Percentiles rank a stretch among this genome's conserved stretches.
Conservation (phyloP, 2,329 filamentous ascomycete species). For the Cladophialophora psammophila region DNA sequence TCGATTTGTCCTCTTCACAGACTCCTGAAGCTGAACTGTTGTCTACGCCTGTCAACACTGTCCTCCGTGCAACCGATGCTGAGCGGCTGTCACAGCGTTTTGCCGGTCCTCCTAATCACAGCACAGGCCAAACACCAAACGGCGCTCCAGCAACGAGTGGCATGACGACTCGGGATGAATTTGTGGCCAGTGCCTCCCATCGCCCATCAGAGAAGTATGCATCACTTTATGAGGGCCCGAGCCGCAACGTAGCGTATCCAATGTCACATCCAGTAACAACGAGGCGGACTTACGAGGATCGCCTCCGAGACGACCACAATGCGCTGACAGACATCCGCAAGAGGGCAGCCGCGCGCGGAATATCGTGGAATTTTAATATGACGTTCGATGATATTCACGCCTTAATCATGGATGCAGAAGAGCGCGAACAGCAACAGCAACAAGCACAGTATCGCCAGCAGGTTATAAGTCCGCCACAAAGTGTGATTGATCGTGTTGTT, state of each 20-base stretch:
- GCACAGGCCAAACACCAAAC: background rate
- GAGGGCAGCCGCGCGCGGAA: conserved; percentile 21
- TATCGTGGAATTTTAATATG: conserved; percentile 35
- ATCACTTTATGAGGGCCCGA: background rate
- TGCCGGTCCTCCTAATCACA: background rate
- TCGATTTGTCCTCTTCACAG: conserved; percentile 19
- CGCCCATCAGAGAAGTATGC: background rate
- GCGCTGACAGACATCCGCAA: conserved; percentile 30
- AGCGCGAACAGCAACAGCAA: conserved; percentile 13
- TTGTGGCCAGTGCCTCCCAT: background rate
- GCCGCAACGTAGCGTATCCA: background rate
- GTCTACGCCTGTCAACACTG: conserved; percentile 36
- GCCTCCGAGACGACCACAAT: conserved; percentile 28
- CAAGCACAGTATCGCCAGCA: conserved; percentile 9
- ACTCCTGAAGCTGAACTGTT: conserved; percentile 27
- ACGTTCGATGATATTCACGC: conserved; percentile 32
- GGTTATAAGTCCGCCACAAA: conserved; percentile 6
- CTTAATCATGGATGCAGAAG: conserved; percentile 26
- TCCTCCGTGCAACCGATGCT: conserved; percentile 31
- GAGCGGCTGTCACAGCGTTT: conserved; percentile 27
- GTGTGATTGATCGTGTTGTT: conserved; percentile 2
- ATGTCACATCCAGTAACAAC: background rate
- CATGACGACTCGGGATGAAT: background rate
- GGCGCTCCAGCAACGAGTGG: conserved; percentile 3
- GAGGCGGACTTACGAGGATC: conserved; percentile 31